phyloP scores from a whole-genome alignment of 495 filamentous ascomycete genomes.

The Letharia columbiana region DNA sequence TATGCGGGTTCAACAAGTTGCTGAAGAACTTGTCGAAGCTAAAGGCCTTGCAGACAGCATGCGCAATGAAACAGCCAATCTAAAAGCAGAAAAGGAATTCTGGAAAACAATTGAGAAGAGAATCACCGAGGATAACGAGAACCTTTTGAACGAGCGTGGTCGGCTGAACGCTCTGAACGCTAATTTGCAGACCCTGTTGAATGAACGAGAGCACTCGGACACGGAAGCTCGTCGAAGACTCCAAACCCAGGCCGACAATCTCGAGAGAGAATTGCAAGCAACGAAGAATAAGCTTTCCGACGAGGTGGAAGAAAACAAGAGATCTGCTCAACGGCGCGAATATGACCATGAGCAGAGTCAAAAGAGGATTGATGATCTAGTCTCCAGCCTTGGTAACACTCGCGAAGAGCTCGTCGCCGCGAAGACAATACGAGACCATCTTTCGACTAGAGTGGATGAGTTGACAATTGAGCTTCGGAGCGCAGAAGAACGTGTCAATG shows the following conservation, averaged over 20 bases:
- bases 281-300: slow-evolving; percentile 79
- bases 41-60: slow-evolving; percentile 75
- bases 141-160: slow-evolving; percentile 69
- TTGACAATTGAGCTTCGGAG: slow-evolving; percentile 76
- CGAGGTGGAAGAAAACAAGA: slow-evolving; percentile 74
- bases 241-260: slow-evolving; percentile 61
- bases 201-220: slow-evolving; percentile 82
- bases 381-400: slow-evolving; percentile 61
- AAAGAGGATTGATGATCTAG: slow-evolving; percentile 82
- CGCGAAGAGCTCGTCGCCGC: slow-evolving; percentile 75
- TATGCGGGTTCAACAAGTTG: slow-evolving; percentile 76
- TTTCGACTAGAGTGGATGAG: slow-evolving; percentile 81
- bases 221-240: slow-evolving; percentile 70
- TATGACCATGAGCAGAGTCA: slow-evolving; percentile 79
- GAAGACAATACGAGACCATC: slow-evolving; percentile 78
- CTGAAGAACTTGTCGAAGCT: slow-evolving; percentile 85
- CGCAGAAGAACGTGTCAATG: slow-evolving; percentile 74
- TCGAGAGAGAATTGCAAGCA: slow-evolving; percentile 67
- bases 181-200: slow-evolving; percentile 75
- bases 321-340: slow-evolving; percentile 69
- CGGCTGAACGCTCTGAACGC: slow-evolving; percentile 71
- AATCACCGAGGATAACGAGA: slow-evolving; percentile 75
- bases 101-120: slow-evolving; percentile 88
- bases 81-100: slow-evolving; percentile 84
- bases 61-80: slow-evolving; percentile 81